These are phyloP conservation scores for Xylaria castorea DNA, from an alignment of 495 filamentous ascomycete species.

Conservation along the genomic window DNA sequence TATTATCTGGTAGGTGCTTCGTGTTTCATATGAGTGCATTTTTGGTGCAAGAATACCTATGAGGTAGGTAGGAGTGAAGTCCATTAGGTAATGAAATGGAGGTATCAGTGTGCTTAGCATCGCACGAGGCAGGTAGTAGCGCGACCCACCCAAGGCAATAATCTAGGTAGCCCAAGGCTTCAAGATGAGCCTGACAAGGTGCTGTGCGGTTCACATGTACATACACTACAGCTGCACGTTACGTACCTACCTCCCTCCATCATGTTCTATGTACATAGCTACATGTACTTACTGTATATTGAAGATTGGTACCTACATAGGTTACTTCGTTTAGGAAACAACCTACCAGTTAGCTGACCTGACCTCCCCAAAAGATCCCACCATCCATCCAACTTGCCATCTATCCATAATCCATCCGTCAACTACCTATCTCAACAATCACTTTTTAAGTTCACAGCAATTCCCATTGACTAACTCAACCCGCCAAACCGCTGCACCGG, in stretches of 20 bases:
- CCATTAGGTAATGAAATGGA: background rate
- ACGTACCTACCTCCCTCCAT: background rate
- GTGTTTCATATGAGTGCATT: background rate
- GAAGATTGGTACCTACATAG: background rate
- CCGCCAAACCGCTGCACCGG: background rate
- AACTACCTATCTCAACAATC: slow-evolving; percentile 2
- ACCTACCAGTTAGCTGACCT: background rate
- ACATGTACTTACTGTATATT: background rate
- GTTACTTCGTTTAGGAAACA: background rate
- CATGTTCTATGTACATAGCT: background rate
- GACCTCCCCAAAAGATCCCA: slow-evolving; percentile 8
- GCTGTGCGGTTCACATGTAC: background rate
- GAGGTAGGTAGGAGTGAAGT: background rate
- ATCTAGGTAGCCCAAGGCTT: slow-evolving; percentile 8
- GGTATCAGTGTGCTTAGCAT: background rate
- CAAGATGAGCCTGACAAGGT: slow-evolving; percentile 19
- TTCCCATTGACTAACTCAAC: slow-evolving; percentile 1
- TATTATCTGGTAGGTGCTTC: background rate
- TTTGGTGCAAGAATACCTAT: background rate
- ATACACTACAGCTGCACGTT: background rate
- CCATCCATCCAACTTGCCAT: background rate
- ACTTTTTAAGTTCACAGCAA: slow-evolving; percentile 17
- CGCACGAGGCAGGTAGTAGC: slow-evolving; percentile 3
- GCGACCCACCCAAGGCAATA: slow-evolving; percentile 16
- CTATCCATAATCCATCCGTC: background rate